Base-by-base conservation (phyloP, 2,329 filamentous ascomycete genomes). In the Ophiostoma ulmi region DNA sequence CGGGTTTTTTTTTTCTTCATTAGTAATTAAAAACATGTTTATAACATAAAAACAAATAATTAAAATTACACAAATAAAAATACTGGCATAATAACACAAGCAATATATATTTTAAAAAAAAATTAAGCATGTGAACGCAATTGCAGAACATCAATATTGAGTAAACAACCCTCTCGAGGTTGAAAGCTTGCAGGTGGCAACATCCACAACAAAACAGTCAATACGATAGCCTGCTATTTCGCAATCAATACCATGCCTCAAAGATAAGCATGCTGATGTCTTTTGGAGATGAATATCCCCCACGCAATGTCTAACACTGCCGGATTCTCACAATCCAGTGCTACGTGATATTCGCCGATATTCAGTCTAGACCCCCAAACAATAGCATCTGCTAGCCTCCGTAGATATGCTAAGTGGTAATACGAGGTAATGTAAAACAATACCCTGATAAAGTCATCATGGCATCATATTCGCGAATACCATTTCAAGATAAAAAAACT, bases 281-380 rank as follows among this genome's bases (percentile, higher is more conserved):
- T 58, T 58, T 58, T 26, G n/a, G n/a, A 58, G 22, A 58, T 58
- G n/a, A 31, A 13, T 4, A 26, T 14, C 10, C 22, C 52, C 52
- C 52, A 58, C 22, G 52, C 52, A 58, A 26, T 58, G 52, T 58
- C 22, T 58, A 58, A 58, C 8, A 58, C 52, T 58, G 52, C n/a
- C n/a, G 22, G 22, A 26, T 58, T 26, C n/a, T 26, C n/a, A 22
- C n/a, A 58, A 58, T 31, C n/a, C 52, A 58, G 52, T 31, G 52
- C 52, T 58, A 8, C 52, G 5, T 58, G 52, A 58, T 58, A 58
- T 22, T 26, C 48, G 31, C 20, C 44, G 44, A 48, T 48, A n/a
- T 48, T 4, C n/a, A 26, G 11, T 13, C 11, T 26, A 26, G 52
- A 13, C 52, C 11, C 11, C 52, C 13, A 8, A 11, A 7, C n/a